phyloP scores from a whole-genome alignment of 169 alveolate genomes.

The Plasmodium fragile region DNA sequence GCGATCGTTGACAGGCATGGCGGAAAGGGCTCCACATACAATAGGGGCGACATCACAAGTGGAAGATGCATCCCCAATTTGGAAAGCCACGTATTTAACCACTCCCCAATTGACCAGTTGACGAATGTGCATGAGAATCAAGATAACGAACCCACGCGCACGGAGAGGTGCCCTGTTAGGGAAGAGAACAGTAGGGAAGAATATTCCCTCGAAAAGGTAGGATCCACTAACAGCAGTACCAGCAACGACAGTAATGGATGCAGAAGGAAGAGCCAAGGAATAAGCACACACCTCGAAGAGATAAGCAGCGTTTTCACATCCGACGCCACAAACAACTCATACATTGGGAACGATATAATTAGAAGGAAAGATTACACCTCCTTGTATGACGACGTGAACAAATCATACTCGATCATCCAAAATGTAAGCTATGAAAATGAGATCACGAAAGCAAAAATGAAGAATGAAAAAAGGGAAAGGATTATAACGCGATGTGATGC shows the following conservation, averaged over 20 bases:
- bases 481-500: not conserved
- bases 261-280: not conserved
- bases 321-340: not conserved
- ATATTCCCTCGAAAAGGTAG: not conserved
- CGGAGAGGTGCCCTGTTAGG: not conserved
- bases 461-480: not conserved
- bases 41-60: not conserved
- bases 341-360: not conserved
- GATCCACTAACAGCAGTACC: not conserved
- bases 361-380: not conserved
- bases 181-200: not conserved
- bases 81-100: not conserved
- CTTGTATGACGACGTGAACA: constrained; percentile 4
- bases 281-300: not conserved
- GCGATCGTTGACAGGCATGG: not conserved
- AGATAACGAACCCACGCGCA: not conserved
- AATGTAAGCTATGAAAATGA: not conserved
- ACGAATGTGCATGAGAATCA: not conserved
- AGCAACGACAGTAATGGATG: not conserved
- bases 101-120: not conserved
- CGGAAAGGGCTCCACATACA: not conserved
- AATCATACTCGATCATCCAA: not conserved
- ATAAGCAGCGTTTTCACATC: not conserved
- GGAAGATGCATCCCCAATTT: not conserved
- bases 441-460: not conserved